Percentiles rank a stretch among this genome's conserved stretches.
Evolutionary conservation across 1,284 basidiomycete species (phyloP).

Genomic region (Tetrapyrgos nigripes): DNA sequence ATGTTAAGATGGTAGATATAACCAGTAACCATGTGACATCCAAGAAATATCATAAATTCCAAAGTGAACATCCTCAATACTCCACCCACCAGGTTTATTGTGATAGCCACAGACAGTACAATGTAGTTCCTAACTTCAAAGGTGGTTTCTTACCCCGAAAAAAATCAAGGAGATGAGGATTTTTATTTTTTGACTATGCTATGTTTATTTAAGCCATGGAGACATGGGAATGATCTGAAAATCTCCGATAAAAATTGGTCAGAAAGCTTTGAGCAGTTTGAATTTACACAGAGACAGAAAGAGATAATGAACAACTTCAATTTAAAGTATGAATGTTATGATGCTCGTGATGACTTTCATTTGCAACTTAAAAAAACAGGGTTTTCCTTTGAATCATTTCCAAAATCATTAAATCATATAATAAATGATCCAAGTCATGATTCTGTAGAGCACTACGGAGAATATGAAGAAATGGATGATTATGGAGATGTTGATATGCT

Average conservation of each 20-base stretch:
- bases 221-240: conserved; percentile 18
- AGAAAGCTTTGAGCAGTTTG: conserved; percentile 15
- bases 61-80: too few species aligned
- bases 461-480: not conserved
- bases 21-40: too few species aligned
- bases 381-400: not conserved
- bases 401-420: not conserved
- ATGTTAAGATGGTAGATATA: too few species aligned
- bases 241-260: conserved; percentile 16
- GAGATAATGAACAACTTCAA: conserved; percentile 27
- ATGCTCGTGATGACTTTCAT: conserved; percentile 27
- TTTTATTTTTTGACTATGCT: conserved; percentile 27
- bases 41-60: too few species aligned
- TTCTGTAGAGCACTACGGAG: too few species aligned
- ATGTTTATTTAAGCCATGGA: conserved; percentile 32
- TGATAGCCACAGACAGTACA: too few species aligned
- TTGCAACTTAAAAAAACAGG: conserved; percentile 16
- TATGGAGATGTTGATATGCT: not conserved
- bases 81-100: too few species aligned
- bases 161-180: too few species aligned
- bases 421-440: not conserved
- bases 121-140: too few species aligned
- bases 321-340: conserved; percentile 32
- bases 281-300: conserved; percentile 14
- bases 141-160: too few species aligned